Conservation (phyloP, 805 yeast genomes). For the Wickerhamomyces hampshirensis region DNA sequence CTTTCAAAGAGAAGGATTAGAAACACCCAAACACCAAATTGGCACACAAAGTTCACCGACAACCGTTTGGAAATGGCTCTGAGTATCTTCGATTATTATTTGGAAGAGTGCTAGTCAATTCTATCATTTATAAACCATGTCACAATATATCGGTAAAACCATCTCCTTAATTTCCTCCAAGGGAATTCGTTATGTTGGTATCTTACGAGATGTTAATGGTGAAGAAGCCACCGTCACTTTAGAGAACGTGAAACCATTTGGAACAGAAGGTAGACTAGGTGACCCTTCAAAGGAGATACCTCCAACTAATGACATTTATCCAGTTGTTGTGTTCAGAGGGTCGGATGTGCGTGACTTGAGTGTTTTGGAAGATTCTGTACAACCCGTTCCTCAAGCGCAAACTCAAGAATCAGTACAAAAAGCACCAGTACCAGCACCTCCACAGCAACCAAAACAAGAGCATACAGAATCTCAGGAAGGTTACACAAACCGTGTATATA, state of each 20-base stretch:
- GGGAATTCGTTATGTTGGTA: constrained; percentile 81
- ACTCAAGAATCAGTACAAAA: constrained; percentile 13
- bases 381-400: constrained; percentile 22
- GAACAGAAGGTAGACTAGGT: constrained; percentile 84
- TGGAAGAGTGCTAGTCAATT: too few relatives aligned
- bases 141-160: constrained; percentile 88
- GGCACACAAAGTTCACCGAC: too few relatives aligned
- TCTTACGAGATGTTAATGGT: constrained; percentile 82
- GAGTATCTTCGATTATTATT: too few relatives aligned
- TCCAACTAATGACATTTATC: constrained; percentile 65
- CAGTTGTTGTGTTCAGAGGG: constrained; percentile 81
- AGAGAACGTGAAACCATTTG: constrained; percentile 73
- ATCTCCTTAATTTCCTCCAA: constrained; percentile 75
- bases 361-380: constrained; percentile 64
- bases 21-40: too few relatives aligned
- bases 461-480: constrained; percentile 1
- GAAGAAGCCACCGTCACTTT: constrained; percentile 87
- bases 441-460: constrained; percentile 4
- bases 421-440: constrained; percentile 4
- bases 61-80: too few relatives aligned
- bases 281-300: constrained; percentile 69
- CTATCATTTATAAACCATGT: too few relatives aligned
- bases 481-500: neutral
- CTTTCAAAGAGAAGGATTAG: too few relatives aligned
- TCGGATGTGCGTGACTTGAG: constrained; percentile 86